A percentile compares a stretch with the other conserved stretches of the same genome.
Conservation (phyloP, 805 yeast genomes). For the Saturnispora quitensis region DNA sequence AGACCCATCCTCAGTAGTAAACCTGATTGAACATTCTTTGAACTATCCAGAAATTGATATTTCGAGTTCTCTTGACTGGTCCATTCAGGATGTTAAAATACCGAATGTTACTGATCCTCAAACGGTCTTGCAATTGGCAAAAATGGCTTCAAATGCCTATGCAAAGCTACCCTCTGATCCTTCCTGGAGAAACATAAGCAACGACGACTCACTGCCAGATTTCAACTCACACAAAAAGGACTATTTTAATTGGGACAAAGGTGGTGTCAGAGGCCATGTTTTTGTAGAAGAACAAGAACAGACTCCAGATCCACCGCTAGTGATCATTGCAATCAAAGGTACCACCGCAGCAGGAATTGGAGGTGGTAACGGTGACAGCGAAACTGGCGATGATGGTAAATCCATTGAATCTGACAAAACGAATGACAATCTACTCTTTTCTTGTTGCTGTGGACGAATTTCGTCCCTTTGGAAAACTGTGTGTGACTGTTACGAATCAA, state of each 20-base stretch:
- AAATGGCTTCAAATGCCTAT: conserved; percentile 87
- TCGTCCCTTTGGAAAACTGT: conserved; percentile 90
- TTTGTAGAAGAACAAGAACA: conserved; percentile 41
- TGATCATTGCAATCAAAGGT: conserved; percentile 81
- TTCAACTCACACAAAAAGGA: conserved; percentile 38
- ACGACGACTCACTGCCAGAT: conserved; percentile 7
- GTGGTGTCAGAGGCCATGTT: conserved; percentile 86
- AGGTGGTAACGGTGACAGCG: conserved; percentile 35
- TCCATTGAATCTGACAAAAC: conserved; percentile 73
- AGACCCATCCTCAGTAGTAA: conserved; percentile 55
- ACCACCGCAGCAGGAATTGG: conserved; percentile 75
- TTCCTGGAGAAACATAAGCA: conserved; percentile 68
- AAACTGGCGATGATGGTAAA: conserved; percentile 40
- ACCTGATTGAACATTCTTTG: conserved; percentile 51
- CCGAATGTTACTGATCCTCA: conserved; percentile 73
- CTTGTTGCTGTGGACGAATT: conserved; percentile 94
- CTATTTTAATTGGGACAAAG: conserved; percentile 82
- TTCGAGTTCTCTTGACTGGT: conserved; percentile 55
- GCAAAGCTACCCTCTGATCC: conserved; percentile 66
- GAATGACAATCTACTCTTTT: conserved; percentile 82
- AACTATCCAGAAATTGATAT: conserved; percentile 26
- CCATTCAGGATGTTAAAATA: conserved; percentile 38
- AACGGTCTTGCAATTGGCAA: conserved; percentile 67
- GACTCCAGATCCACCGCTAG: conserved; percentile 25
- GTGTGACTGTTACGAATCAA: conserved; percentile 80